Evolutionary conservation across 73 alveolate species (phyloP).

Genomic region (Paraurostyla sp.): DNA sequence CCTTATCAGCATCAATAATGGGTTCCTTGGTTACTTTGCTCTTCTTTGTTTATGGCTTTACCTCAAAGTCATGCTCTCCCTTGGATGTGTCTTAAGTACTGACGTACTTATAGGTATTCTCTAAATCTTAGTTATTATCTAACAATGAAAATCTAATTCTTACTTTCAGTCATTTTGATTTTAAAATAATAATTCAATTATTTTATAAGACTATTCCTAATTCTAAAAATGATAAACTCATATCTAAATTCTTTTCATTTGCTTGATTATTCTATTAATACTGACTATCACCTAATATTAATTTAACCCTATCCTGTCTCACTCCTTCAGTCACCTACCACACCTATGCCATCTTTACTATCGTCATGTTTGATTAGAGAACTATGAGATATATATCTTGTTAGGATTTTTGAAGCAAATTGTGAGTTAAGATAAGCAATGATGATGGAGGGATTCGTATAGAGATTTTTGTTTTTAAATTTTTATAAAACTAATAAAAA

Average conservation of each 20-base stretch:
- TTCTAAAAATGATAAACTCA: background rate
- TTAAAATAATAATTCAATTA: background rate
- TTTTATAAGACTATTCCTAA: background rate
- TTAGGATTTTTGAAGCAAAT: too few relatives aligned
- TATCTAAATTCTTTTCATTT: background rate
- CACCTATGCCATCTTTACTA: too few relatives aligned
- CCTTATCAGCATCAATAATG: conserved; percentile 49
- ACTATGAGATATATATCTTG: too few relatives aligned
- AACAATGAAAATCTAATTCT: too few relatives aligned
- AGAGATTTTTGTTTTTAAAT: conserved; percentile 7
- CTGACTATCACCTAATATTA: background rate
- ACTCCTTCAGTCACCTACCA: too few relatives aligned
- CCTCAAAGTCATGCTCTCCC: background rate
- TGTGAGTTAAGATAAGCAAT: background rate
- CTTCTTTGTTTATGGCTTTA: background rate
- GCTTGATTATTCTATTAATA: background rate
- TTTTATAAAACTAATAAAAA: conserved; percentile 1
- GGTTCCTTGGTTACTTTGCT: background rate
- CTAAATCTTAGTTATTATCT: background rate
- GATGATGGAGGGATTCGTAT: background rate
- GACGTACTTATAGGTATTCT: background rate
- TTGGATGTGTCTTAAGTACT: background rate
- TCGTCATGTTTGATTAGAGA: too few relatives aligned
- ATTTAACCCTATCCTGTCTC: background rate
- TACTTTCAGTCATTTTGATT: background rate